Conservation (phyloP, 2,329 filamentous ascomycete genomes). For the Tolypocladium capitatum region DNA sequence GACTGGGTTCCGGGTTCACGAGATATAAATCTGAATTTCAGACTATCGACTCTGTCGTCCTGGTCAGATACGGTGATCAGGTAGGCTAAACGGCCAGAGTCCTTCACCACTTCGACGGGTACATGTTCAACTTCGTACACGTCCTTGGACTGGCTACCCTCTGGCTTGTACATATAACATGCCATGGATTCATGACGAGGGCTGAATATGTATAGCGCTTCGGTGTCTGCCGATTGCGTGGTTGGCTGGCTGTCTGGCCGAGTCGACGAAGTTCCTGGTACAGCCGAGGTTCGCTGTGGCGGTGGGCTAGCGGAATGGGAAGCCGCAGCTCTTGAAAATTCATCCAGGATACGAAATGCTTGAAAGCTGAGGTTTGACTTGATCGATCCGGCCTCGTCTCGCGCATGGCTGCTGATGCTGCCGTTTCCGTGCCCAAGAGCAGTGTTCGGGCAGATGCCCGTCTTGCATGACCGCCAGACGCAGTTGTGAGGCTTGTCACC, state of each 20-base stretch:
- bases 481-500: background rate
- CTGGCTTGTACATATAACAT: slow-evolving; percentile 4
- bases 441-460: background rate
- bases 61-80: slow-evolving; percentile 2
- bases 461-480: background rate
- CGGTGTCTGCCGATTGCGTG: background rate
- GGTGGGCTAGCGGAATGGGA: background rate
- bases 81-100: slow-evolving; percentile 3
- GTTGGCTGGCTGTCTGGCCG: background rate
- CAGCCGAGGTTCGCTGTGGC: background rate
- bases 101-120: slow-evolving; percentile 2
- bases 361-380: background rate
- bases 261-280: background rate
- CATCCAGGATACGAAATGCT: slow-evolving; percentile 1
- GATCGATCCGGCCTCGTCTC: background rate
- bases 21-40: background rate
- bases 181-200: slow-evolving; percentile 1
- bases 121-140: slow-evolving; percentile 5
- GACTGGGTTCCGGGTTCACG: background rate
- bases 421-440: background rate
- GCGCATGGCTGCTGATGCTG: background rate
- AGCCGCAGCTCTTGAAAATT: background rate
- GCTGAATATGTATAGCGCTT: slow-evolving; percentile 6
- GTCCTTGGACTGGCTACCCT: background rate
- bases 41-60: background rate